Base-by-base conservation (phyloP, 768 basidiomycete genomes). In the Imleria badia region DNA sequence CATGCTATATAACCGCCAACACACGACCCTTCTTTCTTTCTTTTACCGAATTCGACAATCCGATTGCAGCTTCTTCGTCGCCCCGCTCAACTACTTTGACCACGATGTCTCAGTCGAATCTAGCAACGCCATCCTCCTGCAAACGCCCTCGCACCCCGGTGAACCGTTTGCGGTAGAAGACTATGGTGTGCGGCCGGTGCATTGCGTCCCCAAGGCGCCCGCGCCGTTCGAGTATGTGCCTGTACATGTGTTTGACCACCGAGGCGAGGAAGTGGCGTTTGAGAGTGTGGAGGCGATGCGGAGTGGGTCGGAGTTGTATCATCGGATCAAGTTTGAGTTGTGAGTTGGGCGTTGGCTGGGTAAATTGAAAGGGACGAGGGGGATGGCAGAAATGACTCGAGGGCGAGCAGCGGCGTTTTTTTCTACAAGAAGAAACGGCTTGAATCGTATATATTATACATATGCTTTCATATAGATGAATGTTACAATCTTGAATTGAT, bases 31-130 rank as follows among this genome's bases (percentile, higher is more conserved):
- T 36, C n/a, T 38, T 12, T 38, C 10, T n/a, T n/a, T n/a, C 9
- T 20, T 13, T 14, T 22, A 40, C 13, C 20, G 20, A 38, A 31
- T 20, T 33, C 7, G 26, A 36, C 39, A n/a, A n/a, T 45, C 36
- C 45, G 12, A 23, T 3, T 0, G 11, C 45, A 83, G 82, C 60
- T 82, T 86, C 64, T 71, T 83, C 53, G 66, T 87, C 14, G 78
- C 81, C 0, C 85, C 84, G 5, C 73, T 85, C 59, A 86, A 86
- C 67, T 86, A 80, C 73, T 83, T 84, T 66, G 84, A 86, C 63
- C 72, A 75, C 47, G 84, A 87, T 61, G 72, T 83, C 49, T 82
- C 84, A 13, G 76, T 85, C 70, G 83, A 85, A 48, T 76, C 77
- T 15, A 68, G 67, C 54, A 83, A 84, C 47, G 78, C 82, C 19